Evolutionary conservation across 2,329 filamentous ascomycete species (phyloP).

Genomic region (Stagonosporopsis cucurbitacearum): DNA sequence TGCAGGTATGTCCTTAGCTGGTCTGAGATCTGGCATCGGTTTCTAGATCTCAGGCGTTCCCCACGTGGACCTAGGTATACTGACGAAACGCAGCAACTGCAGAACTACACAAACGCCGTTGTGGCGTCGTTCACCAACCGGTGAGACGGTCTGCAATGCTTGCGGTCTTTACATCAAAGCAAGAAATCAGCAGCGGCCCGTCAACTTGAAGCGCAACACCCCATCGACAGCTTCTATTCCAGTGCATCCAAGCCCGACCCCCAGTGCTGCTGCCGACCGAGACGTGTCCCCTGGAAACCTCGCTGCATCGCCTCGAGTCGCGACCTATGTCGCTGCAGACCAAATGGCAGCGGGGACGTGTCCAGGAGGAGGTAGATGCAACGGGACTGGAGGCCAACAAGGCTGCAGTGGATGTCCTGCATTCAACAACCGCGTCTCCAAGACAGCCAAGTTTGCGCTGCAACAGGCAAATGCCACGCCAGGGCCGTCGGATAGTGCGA

Average conservation of each 20-base stretch:
- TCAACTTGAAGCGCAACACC: conserved; percentile 82
- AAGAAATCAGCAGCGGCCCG: conserved; percentile 87
- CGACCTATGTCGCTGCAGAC: conserved; percentile 79
- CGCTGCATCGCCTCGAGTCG: conserved; percentile 52
- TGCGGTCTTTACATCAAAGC: conserved; percentile 95
- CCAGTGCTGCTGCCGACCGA: conserved; percentile 47
- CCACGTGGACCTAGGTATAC: conserved; percentile 12
- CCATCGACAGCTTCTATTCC: conserved; percentile 40
- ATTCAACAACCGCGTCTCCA: conserved; percentile 95
- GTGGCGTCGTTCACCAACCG: conserved; percentile 91
- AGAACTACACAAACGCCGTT: conserved; percentile 91
- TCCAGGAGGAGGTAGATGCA: conserved; percentile 91
- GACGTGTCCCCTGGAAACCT: conserved; percentile 50
- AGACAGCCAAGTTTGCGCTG: conserved; percentile 75
- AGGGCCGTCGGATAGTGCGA: conserved; percentile 21
- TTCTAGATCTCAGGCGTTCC: not conserved
- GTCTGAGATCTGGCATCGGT: not conserved
- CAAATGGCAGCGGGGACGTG: conserved; percentile 83
- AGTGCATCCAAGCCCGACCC: conserved; percentile 50
- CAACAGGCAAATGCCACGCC: conserved; percentile 49
- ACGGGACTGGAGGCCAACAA: conserved; percentile 93
- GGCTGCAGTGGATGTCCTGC: conserved; percentile 95
- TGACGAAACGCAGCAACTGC: conserved; percentile 74
- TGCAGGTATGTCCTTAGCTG: conserved; percentile 67
- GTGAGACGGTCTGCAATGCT: conserved; percentile 96